Conservation (phyloP, 495 filamentous ascomycete species). For the Jackrogersella minutella region DNA sequence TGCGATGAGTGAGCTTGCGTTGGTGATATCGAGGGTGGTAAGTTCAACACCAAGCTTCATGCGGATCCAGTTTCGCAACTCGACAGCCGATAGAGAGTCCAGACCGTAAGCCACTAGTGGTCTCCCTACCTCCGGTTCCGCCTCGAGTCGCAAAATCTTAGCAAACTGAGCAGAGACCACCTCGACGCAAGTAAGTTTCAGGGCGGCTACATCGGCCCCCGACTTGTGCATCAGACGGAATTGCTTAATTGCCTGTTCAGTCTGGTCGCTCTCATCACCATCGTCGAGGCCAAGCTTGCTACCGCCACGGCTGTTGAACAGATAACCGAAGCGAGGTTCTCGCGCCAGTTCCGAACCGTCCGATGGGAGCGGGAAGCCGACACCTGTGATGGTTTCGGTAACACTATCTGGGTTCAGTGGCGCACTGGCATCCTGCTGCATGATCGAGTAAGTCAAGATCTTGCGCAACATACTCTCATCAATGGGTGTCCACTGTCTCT, state of each 20-base stretch:
- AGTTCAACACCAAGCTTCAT: slow-evolving; percentile 2
- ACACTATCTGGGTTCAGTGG: not conserved
- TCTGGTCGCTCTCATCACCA: not conserved
- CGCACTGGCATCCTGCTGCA: slow-evolving; percentile 39
- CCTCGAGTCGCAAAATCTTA: slow-evolving; percentile 31
- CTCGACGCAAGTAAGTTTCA: not conserved
- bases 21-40: not conserved
- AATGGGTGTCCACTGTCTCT: slow-evolving; percentile 42
- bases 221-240: not conserved
- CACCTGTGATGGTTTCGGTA: slow-evolving; percentile 43
- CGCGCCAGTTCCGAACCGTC: slow-evolving; percentile 30
- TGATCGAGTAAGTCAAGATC: slow-evolving; percentile 46
- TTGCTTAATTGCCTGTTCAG: not conserved
- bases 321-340: not conserved
- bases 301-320: not conserved
- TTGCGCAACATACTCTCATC: slow-evolving; percentile 43
- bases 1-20: slow-evolving; percentile 1
- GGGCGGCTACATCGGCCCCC: not conserved
- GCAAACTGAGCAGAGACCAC: slow-evolving; percentile 12
- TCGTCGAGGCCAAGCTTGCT: not conserved
- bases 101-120: slow-evolving; percentile 40
- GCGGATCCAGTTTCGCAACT: slow-evolving; percentile 42
- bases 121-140: slow-evolving; percentile 34
- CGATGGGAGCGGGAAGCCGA: slow-evolving; percentile 31
- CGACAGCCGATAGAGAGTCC: slow-evolving; percentile 45